Evolutionary conservation across 2,329 filamentous ascomycete species (phyloP).

Genomic region (Cladosporium phlei): DNA sequence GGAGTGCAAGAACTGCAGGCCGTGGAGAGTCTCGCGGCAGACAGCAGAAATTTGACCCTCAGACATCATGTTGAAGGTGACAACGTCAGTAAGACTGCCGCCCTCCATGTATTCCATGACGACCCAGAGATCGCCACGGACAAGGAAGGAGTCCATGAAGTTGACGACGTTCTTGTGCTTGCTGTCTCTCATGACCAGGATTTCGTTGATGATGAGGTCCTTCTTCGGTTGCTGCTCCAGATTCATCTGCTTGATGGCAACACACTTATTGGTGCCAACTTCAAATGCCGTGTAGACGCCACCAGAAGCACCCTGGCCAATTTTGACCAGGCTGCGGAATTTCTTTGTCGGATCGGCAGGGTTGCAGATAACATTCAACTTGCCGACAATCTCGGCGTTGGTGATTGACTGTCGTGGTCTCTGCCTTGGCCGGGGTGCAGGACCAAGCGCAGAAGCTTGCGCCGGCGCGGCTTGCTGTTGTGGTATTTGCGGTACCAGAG

Average conservation of each 20-base stretch:
- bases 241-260: constrained; percentile 99
- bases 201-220: constrained; percentile 98
- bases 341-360: constrained; percentile 83
- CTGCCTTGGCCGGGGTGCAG: constrained; percentile 66
- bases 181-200: constrained; percentile 98
- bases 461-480: constrained; percentile 36
- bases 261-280: constrained; percentile 74
- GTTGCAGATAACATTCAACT: constrained; percentile 83
- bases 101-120: constrained; percentile 99
- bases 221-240: constrained; percentile 98
- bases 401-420: constrained; percentile 65
- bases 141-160: constrained; percentile 95
- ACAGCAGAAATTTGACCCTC: constrained; percentile 96
- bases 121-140: constrained; percentile 89
- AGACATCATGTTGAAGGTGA: constrained; percentile 99
- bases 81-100: constrained; percentile 93
- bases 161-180: constrained; percentile 98
- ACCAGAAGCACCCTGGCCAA: constrained; percentile 93
- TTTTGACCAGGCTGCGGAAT: constrained; percentile 85
- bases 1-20: constrained; percentile 90
- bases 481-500: constrained; percentile 27
- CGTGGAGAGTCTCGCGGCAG: constrained; percentile 85
- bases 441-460: constrained; percentile 45
- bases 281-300: constrained; percentile 93
- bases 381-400: constrained; percentile 73